phyloP scores from a whole-genome alignment of 306 rosid species.

The Benincasa hispida region DNA sequence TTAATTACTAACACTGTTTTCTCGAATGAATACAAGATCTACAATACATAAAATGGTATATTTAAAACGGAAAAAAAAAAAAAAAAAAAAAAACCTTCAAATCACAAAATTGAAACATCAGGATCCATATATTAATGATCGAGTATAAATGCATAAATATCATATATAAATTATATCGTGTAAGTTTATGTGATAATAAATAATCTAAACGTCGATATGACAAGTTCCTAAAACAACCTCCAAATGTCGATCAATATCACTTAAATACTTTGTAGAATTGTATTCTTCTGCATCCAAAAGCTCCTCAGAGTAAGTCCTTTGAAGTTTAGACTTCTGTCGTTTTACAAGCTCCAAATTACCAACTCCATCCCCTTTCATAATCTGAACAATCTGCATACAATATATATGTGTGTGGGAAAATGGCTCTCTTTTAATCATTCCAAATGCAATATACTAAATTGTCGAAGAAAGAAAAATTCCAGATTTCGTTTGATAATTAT shows the following conservation, averaged over 20 bases:
- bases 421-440: not conserved
- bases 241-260: constrained; percentile 34
- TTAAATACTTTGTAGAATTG: constrained; percentile 60
- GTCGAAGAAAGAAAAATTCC: no score
- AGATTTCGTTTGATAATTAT: no score
- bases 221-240: constrained; percentile 35
- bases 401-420: not conserved
- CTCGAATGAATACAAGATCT: not conserved
- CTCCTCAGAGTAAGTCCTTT: constrained; percentile 68
- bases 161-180: not conserved
- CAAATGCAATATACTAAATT: not conserved
- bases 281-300: constrained; percentile 75
- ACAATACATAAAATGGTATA: no score
- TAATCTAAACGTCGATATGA: constrained; percentile 3
- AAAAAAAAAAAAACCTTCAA: no score
- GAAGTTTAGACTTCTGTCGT: constrained; percentile 41
- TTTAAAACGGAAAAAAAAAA: no score
- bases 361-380: constrained; percentile 42
- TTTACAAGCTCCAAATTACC: constrained; percentile 14
- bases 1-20: not conserved
- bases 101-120: not conserved
- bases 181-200: not conserved
- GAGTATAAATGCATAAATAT: not conserved
- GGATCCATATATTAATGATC: not conserved
- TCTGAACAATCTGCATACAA: constrained; percentile 39